Conservation (phyloP, 306 rosid genomes). For the Elaeagnus macrophylla region DNA sequence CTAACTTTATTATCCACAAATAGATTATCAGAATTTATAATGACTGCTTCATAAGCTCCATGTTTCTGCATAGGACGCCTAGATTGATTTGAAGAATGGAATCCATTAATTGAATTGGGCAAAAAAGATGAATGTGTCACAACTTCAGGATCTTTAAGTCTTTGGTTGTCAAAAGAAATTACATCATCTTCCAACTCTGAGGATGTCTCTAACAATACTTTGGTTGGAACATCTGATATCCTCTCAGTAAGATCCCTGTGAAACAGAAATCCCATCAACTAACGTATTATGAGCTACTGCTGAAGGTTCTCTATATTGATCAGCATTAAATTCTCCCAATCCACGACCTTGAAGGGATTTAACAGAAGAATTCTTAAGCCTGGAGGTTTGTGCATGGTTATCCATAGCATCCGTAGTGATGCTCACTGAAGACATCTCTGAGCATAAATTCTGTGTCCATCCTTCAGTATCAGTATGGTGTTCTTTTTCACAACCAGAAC, state of each 20-base stretch:
- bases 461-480: slow-evolving; percentile 28
- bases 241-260: slow-evolving; percentile 40
- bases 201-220: slow-evolving; percentile 20
- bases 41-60: slow-evolving; percentile 26
- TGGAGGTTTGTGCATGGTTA: slow-evolving; percentile 27
- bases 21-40: slow-evolving; percentile 32
- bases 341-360: slow-evolving; percentile 34
- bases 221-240: slow-evolving; percentile 33
- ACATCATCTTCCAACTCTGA: slow-evolving; percentile 69
- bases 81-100: slow-evolving; percentile 26
- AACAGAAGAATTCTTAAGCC: slow-evolving; percentile 31
- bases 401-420: slow-evolving; percentile 28
- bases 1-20: slow-evolving; percentile 28
- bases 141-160: slow-evolving; percentile 82
- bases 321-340: slow-evolving; percentile 27
- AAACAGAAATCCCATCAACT: slow-evolving; percentile 23
- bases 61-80: slow-evolving; percentile 31
- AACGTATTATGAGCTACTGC: slow-evolving; percentile 24
- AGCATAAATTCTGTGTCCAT: slow-evolving; percentile 36
- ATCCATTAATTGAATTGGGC: slow-evolving; percentile 32
- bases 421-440: slow-evolving; percentile 37
- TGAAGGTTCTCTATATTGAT: slow-evolving; percentile 30
- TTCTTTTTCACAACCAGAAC: slow-evolving; percentile 30
- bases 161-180: slow-evolving; percentile 55
- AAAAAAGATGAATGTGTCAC: slow-evolving; percentile 38